Evolutionary conservation across 2,329 filamentous ascomycete genomes (phyloP).

Genomic region (Colletotrichum sp.): DNA sequence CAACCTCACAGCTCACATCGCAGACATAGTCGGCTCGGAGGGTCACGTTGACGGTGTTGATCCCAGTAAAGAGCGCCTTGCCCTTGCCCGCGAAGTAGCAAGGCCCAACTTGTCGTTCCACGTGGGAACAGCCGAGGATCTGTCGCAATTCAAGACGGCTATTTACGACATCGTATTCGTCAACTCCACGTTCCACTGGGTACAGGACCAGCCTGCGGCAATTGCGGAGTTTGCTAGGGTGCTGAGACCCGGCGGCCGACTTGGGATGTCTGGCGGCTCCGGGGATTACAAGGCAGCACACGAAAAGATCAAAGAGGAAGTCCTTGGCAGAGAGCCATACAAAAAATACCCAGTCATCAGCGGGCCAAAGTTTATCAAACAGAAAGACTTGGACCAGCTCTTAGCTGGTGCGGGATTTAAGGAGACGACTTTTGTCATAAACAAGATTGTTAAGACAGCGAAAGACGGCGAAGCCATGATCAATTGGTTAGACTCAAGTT

Average conservation of each 20-base stretch:
- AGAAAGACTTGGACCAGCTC: background rate
- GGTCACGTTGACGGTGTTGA: background rate
- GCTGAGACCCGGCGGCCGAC: background rate
- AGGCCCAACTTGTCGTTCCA: background rate
- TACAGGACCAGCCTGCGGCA: background rate
- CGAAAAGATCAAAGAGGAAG: background rate
- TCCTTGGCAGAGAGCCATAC: background rate
- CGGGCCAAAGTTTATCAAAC: background rate
- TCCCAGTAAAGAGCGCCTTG: background rate
- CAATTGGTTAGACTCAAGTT: slow-evolving; percentile 6
- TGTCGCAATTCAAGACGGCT: slow-evolving; percentile 35
- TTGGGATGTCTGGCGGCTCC: slow-evolving; percentile 4
- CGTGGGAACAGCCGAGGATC: slow-evolving; percentile 37
- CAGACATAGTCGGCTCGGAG: background rate
- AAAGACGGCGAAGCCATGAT: slow-evolving; percentile 1
- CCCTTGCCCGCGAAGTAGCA: background rate
- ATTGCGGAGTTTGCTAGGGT: slow-evolving; percentile 8
- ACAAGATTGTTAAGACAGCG: background rate
- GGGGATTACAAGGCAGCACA: background rate
- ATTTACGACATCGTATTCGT: slow-evolving; percentile 35
- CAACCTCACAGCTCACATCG: slow-evolving; percentile 4
- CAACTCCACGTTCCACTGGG: slow-evolving; percentile 18
- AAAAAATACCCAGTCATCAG: background rate
- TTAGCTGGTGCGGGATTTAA: background rate
- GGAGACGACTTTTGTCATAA: background rate